Evolutionary conservation across 352 stramenopile species (phyloP).

Genomic region (Stephanocyclus meneghinianus): DNA sequence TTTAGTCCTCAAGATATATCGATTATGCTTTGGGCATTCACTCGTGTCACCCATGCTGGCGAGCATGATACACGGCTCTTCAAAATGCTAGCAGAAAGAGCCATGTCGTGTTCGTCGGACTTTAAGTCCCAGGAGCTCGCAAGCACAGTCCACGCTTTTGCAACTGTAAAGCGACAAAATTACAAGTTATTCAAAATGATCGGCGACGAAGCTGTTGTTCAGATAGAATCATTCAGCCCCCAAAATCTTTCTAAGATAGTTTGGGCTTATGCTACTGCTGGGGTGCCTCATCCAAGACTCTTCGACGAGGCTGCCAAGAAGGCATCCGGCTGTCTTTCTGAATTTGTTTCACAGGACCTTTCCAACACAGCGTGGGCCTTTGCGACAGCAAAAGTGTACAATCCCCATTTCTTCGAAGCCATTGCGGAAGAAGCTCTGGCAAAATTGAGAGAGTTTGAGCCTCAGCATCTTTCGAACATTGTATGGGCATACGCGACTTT

Average conservation of each 20-base stretch:
- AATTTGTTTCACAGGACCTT: neutral
- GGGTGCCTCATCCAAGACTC: slow-evolving; percentile 3
- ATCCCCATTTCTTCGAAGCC: slow-evolving; percentile 3
- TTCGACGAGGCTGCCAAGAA: slow-evolving; percentile 15
- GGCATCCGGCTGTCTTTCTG: neutral
- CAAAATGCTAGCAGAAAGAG: no score
- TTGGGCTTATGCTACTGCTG: neutral
- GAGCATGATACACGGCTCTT: no score
- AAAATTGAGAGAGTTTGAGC: slow-evolving; percentile 2
- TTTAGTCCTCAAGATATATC: slow-evolving; percentile 17
- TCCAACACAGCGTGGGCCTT: slow-evolving; percentile 6
- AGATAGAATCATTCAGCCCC: no score
- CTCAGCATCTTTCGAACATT: slow-evolving; percentile 8
- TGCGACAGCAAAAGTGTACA: neutral
- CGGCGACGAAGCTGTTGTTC: no score
- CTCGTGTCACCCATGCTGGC: neutral
- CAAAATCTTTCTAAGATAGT: no score
- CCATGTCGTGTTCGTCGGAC: no score
- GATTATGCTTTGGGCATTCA: slow-evolving; percentile 18
- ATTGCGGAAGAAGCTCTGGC: slow-evolving; percentile 1
- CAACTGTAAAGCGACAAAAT: no score
- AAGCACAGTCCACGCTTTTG: no score
- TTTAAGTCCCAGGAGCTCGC: no score
- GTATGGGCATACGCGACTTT: slow-evolving; percentile 13
- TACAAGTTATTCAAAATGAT: no score